Base-by-base conservation (phyloP, 2,329 filamentous ascomycete genomes). In the Aspergillaceae sp. region DNA sequence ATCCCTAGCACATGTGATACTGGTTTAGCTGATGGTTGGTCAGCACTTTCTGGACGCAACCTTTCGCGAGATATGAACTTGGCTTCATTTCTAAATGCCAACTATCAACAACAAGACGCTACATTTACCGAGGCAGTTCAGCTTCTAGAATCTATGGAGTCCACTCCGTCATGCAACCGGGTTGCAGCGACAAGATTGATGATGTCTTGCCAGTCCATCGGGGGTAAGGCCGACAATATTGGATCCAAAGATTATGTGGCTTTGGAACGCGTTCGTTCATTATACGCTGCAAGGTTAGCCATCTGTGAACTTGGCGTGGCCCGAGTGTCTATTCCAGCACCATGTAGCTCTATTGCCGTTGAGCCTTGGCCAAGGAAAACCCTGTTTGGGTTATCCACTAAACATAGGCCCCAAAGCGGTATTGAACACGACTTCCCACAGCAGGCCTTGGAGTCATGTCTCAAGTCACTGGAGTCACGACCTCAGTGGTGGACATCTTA, bases 401-500 rank as follows among this genome's bases (percentile, higher is more conserved):
- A 57, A 49, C 53, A 40, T 41, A 60, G 47, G 47, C 42, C 52
- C 51, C 48, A 42, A 43, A 52, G 48, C 7, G 48, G 43, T 30
- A 47, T 30, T 7, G 37, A 30, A 8, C 53, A 62, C 8, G 26
- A 51, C 3, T 40, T 60, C 4, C 29, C 58, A 5, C 47, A 50
- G 28, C 53, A 63, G 28, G 42, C 63, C 11, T 51, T 82, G 27
- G 66, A 70, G 40, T 55, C 65, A 7, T 86, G 82, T 53, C 63
- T 82, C 4, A 69, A 65, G 40, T 72, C 72, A 4, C 61, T 85
- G 1, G 74, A 76, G 40, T 71, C 72, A 11, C 70, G 74, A 27
- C 71, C 75, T 1, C 78, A 80, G 40, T 76, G 72, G 59, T 84
- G 80, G 80, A 82, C 74, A 1, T 83, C 79, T 27, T 85, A 80